Evolutionary conservation across 441 rosid genomes (phyloP).

Genomic region (Gossypium aridum): DNA sequence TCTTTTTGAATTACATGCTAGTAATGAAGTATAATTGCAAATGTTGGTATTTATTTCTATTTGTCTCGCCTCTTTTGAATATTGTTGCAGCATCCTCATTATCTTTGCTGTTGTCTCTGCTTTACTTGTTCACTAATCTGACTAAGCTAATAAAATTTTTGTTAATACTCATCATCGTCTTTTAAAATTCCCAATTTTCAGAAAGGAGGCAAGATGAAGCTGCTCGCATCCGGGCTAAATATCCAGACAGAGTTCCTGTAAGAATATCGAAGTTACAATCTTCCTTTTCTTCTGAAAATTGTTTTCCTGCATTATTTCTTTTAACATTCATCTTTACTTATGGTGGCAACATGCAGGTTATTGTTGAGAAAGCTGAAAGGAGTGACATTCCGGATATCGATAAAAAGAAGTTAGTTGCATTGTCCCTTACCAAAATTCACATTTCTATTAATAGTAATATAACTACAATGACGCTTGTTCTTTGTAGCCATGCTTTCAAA

Average conservation of each 20-base stretch:
- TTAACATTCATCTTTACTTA: background rate
- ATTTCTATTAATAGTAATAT: background rate
- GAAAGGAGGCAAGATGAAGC: conserved; percentile 55
- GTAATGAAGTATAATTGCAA: background rate
- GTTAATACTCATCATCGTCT: background rate
- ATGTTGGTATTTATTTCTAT: background rate
- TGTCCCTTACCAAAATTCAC: background rate
- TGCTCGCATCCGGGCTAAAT: conserved; percentile 49
- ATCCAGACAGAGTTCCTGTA: conserved; percentile 63
- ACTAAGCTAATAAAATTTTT: background rate
- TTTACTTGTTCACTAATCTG: background rate
- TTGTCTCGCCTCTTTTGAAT: background rate
- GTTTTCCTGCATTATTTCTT: background rate
- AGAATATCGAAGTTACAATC: background rate
- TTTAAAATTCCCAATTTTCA: conserved; percentile 9
- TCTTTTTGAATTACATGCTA: background rate
- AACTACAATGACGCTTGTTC: background rate
- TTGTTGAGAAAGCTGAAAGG: conserved; percentile 44
- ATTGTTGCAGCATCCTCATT: background rate
- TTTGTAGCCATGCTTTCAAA: background rate
- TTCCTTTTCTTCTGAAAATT: background rate
- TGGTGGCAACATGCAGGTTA: conserved; percentile 25
- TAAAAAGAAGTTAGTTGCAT: conserved; percentile 21
- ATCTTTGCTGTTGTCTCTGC: background rate
- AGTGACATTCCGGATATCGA: conserved; percentile 45